Evolutionary conservation across 257 asterid species (phyloP), one percentile per base, ranked within the genome.

Genomic region (Linaria vulgaris): DNA sequence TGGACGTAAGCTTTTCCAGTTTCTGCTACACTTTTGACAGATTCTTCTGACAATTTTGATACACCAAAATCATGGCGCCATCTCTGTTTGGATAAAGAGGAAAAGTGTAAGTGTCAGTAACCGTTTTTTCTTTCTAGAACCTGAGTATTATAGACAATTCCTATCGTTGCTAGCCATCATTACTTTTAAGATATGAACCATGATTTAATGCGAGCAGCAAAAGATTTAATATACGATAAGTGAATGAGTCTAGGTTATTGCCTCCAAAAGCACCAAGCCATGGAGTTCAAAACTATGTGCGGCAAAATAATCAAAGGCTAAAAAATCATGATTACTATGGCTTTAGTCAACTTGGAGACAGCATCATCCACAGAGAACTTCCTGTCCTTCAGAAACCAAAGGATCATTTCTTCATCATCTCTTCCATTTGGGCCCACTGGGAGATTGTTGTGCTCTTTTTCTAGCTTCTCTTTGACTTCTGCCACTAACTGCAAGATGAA

Each of bases 371-470:
- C 85, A 3, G 85, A 83, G 72, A 78, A 92, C 67, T 77, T 87
- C 23, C 98, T 76, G 68, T 92, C 98, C 78, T 87, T 82, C 70
- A 92, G 78, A 76, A 86, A 92, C 98, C 98, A 89, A 49, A 83
- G 82, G 66, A 92, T 92, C 92, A 92, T 78, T 62, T 87, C 96
- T 64, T 89, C 98, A 21, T 92, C 98, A 59, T 88, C 96, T 78
- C 95, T 82, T 71, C 98, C 98, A 69, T 79, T 70, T 73, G 79
- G 83, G n/a, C 98, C 98, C 59, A 84, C 76, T 0, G 97, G 96
- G 61, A 91, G 96, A 70, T 63, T 61, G 14, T n/a, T 70, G 53
- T 88, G 70, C 52, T 87, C 87, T 61, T 67, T 88, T 63, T 80
- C 85, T 54, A 92, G 96, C 81, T 76, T 87, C 78, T 80, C 84